These are phyloP conservation scores for Rhynchosporium secalis DNA, from an alignment of 2,329 filamentous ascomycete species.

Conservation along the genomic window DNA sequence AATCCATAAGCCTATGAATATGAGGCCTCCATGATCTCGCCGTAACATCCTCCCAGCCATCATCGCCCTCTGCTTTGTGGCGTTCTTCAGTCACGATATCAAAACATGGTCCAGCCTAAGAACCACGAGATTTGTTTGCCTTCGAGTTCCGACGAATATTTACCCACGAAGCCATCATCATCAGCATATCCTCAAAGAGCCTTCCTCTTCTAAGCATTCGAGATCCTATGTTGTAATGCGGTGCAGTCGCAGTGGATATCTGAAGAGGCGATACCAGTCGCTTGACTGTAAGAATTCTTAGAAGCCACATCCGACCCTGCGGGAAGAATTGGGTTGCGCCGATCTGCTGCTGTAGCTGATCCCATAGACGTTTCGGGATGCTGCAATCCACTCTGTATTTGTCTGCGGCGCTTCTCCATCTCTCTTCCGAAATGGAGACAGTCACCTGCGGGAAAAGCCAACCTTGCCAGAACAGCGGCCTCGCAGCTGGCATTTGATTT, in stretches of 20 bases:
- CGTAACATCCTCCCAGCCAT: conserved; percentile 4
- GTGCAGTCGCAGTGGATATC: not conserved
- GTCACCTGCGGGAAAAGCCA: not conserved
- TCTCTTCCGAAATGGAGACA: not conserved
- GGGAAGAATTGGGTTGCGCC: not conserved
- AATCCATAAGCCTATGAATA: conserved; percentile 20
- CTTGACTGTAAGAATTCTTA: conserved; percentile 4
- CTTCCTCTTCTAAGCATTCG: not conserved
- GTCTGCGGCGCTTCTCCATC: not conserved
- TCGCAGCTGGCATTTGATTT: not conserved
- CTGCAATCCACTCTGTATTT: not conserved
- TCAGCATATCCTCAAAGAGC: not conserved
- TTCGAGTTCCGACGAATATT: not conserved
- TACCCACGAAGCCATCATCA: conserved; percentile 1
- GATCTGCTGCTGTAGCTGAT: not conserved
- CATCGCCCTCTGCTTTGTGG: conserved; percentile 3
- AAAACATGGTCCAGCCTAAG: conserved; percentile 19
- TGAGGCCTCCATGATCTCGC: not conserved
- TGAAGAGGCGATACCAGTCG: not conserved
- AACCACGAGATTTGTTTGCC: not conserved
- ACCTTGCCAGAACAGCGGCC: not conserved
- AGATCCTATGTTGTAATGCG: not conserved
- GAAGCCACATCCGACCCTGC: not conserved
- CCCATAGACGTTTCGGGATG: not conserved
- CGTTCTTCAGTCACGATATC: conserved; percentile 13